Conservation (phyloP, 2,329 filamentous ascomycete species). For the Cladosporium austrohemisphaericum region DNA sequence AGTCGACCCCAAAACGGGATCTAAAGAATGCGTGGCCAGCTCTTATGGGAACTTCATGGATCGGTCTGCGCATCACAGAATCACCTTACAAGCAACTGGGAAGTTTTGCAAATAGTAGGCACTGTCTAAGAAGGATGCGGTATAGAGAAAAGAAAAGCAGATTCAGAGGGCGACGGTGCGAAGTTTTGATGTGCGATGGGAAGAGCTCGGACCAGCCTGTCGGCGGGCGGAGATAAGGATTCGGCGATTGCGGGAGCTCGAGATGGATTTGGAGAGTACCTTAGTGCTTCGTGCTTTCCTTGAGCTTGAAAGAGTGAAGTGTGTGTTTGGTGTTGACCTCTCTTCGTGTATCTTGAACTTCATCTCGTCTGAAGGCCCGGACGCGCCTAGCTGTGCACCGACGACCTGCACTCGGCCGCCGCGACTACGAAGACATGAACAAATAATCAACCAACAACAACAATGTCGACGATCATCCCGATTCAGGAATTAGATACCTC, state of each 20-base stretch:
- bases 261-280: neutral
- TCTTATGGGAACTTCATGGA: constrained; percentile 15
- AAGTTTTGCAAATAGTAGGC: constrained; percentile 14
- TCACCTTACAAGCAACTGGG: constrained; percentile 12
- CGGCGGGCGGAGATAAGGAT: constrained; percentile 7
- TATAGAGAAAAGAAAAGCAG: constrained; percentile 5
- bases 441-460: constrained; percentile 3
- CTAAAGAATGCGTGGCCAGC: constrained; percentile 16
- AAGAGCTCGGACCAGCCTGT: neutral
- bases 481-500: constrained; percentile 30
- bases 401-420: too few species aligned
- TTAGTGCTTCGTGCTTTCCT: neutral
- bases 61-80: constrained; percentile 17
- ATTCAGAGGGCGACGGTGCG: neutral
- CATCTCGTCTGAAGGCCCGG: too few species aligned
- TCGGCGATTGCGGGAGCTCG: constrained; percentile 3
- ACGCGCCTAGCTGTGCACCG: neutral
- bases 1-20: constrained; percentile 19
- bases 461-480: constrained; percentile 23
- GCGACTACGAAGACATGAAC: constrained; percentile 1
- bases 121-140: constrained; percentile 16
- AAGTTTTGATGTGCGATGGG: constrained; percentile 7
- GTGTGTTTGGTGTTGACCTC: too few species aligned
- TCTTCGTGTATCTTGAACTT: neutral
- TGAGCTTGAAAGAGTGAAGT: too few species aligned